phyloP scores from a whole-genome alignment of 129 eudicot species.

The Flaveria linearis region DNA sequence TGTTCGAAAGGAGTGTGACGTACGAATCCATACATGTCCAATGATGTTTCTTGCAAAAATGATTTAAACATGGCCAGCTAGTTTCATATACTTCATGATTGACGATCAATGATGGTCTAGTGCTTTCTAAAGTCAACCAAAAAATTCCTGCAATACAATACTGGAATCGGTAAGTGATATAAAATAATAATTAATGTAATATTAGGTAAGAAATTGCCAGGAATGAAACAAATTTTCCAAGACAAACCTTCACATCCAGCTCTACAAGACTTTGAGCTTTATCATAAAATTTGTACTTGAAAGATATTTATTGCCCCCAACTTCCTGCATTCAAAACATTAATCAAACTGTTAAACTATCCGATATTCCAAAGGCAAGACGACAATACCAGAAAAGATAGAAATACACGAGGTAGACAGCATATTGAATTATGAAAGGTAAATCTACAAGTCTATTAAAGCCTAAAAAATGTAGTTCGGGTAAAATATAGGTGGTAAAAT shows the following conservation, averaged over 20 bases:
- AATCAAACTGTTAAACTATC: not conserved
- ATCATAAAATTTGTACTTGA: not conserved
- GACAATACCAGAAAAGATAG: not conserved
- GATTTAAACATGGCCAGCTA: not conserved
- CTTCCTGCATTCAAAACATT: constrained; percentile 25
- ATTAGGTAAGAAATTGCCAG: not conserved
- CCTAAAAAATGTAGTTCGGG: not conserved
- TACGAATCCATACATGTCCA: not conserved
- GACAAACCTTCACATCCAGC: constrained; percentile 32
- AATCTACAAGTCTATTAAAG: not conserved
- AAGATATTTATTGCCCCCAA: constrained; percentile 1
- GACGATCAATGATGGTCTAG: not conserved
- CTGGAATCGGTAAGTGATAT: not conserved
- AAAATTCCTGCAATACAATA: not conserved
- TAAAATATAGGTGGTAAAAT: too few species aligned
- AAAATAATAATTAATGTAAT: not conserved
- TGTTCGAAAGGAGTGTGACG: not conserved
- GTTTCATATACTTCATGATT: not conserved
- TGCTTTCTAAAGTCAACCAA: constrained; percentile 8
- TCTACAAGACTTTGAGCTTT: constrained; percentile 13
- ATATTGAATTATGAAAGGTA: not conserved
- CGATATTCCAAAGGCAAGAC: not conserved
- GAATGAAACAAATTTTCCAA: not conserved
- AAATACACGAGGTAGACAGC: not conserved
- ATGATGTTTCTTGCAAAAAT: not conserved